Evolutionary conservation across 192 early-diverging fungal species (phyloP).

Genomic region (Obelidium mucronatum): DNA sequence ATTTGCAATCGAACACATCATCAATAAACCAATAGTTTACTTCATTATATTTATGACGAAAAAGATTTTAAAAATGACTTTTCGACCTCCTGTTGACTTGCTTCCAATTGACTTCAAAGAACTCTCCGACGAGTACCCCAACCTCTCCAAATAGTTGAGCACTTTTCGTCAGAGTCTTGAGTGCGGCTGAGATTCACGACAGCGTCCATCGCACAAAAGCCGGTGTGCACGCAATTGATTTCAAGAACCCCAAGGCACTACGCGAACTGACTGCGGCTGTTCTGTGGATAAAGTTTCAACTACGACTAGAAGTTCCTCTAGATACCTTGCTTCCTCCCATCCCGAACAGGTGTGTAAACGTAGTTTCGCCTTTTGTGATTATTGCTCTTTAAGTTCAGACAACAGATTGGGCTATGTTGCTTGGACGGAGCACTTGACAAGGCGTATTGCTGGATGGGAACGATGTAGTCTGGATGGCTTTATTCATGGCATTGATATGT

Average conservation of each 20-base stretch:
- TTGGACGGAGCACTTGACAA: slow-evolving; percentile 71
- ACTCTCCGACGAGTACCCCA: slow-evolving; percentile 17
- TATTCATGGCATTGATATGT: slow-evolving; percentile 71
- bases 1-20: background rate
- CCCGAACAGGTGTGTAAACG: slow-evolving; percentile 1
- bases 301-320: slow-evolving; percentile 72
- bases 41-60: too few species aligned
- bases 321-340: slow-evolving; percentile 75
- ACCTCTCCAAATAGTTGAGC: slow-evolving; percentile 5
- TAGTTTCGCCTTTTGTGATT: background rate
- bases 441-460: slow-evolving; percentile 10
- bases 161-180: background rate
- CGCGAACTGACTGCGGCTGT: slow-evolving; percentile 68
- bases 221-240: slow-evolving; percentile 55
- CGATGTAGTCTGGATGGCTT: background rate
- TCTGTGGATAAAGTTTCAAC: slow-evolving; percentile 66
- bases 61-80: background rate
- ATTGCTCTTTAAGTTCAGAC: background rate
- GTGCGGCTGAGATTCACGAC: background rate
- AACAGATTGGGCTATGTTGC: slow-evolving; percentile 74
- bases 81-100: background rate
- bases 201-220: slow-evolving; percentile 9
- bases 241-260: slow-evolving; percentile 67
- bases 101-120: slow-evolving; percentile 17
- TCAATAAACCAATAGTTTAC: too few species aligned